These are phyloP conservation scores for Entomortierella chlamydospora DNA, from an alignment of 192 early-diverging fungal genomes.

Conservation along the genomic window DNA sequence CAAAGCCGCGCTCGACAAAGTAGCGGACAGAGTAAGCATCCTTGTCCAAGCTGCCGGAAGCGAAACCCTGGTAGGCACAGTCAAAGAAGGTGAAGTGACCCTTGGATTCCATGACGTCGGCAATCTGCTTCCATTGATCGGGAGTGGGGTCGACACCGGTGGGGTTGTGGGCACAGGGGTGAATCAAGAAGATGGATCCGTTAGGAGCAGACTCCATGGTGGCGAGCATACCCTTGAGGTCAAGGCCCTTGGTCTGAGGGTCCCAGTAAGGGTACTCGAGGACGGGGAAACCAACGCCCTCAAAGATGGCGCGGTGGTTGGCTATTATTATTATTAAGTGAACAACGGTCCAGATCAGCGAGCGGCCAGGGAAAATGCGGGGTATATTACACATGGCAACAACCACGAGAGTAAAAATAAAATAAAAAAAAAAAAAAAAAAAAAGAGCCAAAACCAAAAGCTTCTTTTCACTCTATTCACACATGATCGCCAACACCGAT, in stretches of 20 bases:
- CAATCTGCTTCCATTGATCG: slow-evolving; percentile 94
- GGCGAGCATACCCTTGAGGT: slow-evolving; percentile 81
- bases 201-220: slow-evolving; percentile 75
- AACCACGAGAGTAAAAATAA: not conserved
- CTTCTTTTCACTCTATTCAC: slow-evolving; percentile 4
- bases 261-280: slow-evolving; percentile 94
- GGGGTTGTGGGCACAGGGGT: slow-evolving; percentile 99
- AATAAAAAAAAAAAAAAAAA: not conserved
- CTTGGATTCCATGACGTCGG: slow-evolving; percentile 81
- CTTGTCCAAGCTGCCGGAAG: slow-evolving; percentile 88
- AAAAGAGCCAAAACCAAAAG: slow-evolving; percentile 6
- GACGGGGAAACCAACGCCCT: slow-evolving; percentile 85
- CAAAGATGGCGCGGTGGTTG: slow-evolving; percentile 93
- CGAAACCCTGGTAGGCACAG: slow-evolving; percentile 99
- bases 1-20: slow-evolving; percentile 93
- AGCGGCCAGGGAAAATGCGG: slow-evolving; percentile 8
- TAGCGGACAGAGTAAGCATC: slow-evolving; percentile 95
- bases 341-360: not conserved
- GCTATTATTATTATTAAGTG: slow-evolving; percentile 49
- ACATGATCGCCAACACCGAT: slow-evolving; percentile 25
- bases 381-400: not conserved
- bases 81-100: slow-evolving; percentile 96
- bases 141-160: slow-evolving; percentile 97
- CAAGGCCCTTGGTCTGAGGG: slow-evolving; percentile 78
- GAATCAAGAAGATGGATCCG: slow-evolving; percentile 89